Evolutionary conservation across 768 basidiomycete species (phyloP).

Genomic region (Podaxis rugospora): DNA sequence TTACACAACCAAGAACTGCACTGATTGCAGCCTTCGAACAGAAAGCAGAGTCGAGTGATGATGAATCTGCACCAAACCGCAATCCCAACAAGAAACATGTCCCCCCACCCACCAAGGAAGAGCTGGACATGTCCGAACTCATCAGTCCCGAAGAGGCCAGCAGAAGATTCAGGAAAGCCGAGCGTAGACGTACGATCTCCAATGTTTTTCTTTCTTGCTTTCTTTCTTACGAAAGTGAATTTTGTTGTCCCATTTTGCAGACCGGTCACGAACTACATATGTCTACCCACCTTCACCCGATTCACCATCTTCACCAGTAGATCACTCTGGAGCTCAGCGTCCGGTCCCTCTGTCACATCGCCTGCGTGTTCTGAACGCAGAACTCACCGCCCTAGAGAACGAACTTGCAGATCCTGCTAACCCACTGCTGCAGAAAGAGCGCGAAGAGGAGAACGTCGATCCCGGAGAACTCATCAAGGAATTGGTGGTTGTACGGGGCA

Average conservation of each 20-base stretch:
- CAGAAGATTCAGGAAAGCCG: conserved; percentile 67
- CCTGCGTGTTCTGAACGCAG: conserved; percentile 65
- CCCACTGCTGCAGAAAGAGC: conserved; percentile 55
- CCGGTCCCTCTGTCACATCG: conserved; percentile 52
- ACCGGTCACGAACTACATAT: conserved; percentile 54
- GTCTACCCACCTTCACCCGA: conserved; percentile 66
- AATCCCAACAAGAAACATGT: conserved; percentile 28
- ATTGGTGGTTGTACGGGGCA: conserved; percentile 66
- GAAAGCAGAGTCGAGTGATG: conserved; percentile 65
- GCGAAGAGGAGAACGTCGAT: conserved; percentile 58
- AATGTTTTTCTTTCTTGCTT: background rate
- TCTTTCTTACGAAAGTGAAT: background rate
- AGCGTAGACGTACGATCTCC: conserved; percentile 50
- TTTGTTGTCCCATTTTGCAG: conserved; percentile 21
- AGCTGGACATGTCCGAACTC: conserved; percentile 63
- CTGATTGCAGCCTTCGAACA: conserved; percentile 20
- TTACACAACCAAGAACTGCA: conserved; percentile 2
- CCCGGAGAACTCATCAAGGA: conserved; percentile 75
- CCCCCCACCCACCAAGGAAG: conserved; percentile 48
- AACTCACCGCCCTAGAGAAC: conserved; percentile 73
- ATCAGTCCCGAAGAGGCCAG: conserved; percentile 66
- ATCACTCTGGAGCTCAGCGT: conserved; percentile 27
- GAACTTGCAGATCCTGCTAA: conserved; percentile 83
- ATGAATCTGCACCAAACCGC: conserved; percentile 48
- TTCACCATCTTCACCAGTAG: conserved; percentile 37